Base-by-base conservation (phyloP, 2,329 filamentous ascomycete genomes). In the Huntiella bhutanensis region DNA sequence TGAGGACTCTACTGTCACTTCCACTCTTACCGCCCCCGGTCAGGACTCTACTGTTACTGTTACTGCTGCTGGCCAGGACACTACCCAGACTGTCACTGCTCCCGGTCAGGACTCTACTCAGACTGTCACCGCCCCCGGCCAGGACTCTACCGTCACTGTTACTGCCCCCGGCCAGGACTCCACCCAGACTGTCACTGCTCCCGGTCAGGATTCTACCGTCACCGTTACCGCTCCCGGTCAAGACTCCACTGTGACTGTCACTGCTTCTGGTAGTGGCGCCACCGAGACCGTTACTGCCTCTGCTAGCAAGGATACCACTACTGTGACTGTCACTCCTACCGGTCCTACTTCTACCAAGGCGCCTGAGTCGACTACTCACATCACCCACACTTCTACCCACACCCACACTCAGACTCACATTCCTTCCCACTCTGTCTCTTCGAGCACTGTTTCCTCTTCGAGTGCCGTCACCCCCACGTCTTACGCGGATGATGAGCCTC, bases 181-280 rank as follows among this genome's bases (percentile, higher is more conserved):
- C 16, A 43, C 48, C 22, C 43, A 45, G 11, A 49, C 48, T 7
- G 37, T 49, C 43, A 49, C 48, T 3, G 40, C 48, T 17, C 46
- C 48, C 28, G 60, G 59, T 44, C 45, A 62, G 17, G 62, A 61
- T 19, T 53, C 63, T 41, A 47, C 64, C 32, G 64, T 58, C 37
- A 65, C 60, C 48, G 49, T 64, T 34, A 62, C 58, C 43, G 62
- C 59, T 17, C 45, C 67, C 36, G 53, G 42, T 13, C 15, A 45
- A 16, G 45, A 40, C 22, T 13, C 46, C 13, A 43, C 48, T 28
- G 49, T 47, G 33, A 10, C 43, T 38, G 47, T 49, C 28, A 60
- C 47, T 51, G 65, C 49, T 65, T 59, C 47, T 33, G 47, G 38
- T 15, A 34, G 39, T 17, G 19, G 33, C 8, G 17, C 41, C 39